phyloP scores from a whole-genome alignment of 805 yeast species.

The Saccharomycopsis sp. region DNA sequence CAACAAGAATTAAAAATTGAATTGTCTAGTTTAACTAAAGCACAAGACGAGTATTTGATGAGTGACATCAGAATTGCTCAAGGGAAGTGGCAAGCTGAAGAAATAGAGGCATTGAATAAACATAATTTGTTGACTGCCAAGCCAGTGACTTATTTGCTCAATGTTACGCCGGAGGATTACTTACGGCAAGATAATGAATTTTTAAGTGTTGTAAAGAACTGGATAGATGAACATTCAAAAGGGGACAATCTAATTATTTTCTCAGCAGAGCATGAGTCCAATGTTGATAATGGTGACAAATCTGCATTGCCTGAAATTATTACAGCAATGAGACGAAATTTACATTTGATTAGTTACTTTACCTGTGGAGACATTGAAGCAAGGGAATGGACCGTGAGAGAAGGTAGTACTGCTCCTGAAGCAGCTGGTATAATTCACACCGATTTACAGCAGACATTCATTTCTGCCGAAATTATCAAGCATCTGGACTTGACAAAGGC shows the following conservation, averaged over 20 bases:
- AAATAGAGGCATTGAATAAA: conserved; percentile 59
- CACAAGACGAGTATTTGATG: conserved; percentile 43
- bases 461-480: conserved; percentile 60
- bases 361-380: conserved; percentile 85
- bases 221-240: conserved; percentile 56
- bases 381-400: conserved; percentile 81
- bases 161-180: conserved; percentile 67
- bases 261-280: conserved; percentile 47
- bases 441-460: conserved; percentile 74
- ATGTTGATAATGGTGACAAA: conserved; percentile 25
- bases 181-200: conserved; percentile 45
- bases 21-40: conserved; percentile 30
- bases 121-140: conserved; percentile 78
- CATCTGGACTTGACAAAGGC: conserved; percentile 11
- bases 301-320: conserved; percentile 56
- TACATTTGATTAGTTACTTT: conserved; percentile 73
- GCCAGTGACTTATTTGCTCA: conserved; percentile 75
- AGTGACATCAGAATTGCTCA: conserved; percentile 61
- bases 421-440: conserved; percentile 91
- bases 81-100: conserved; percentile 56
- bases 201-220: conserved; percentile 42
- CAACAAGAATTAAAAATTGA: conserved; percentile 39
- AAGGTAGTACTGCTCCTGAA: conserved; percentile 72
- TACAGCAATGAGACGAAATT: conserved; percentile 53
- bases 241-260: conserved; percentile 64